Evolutionary conservation across 805 yeast species (phyloP).

Genomic region (Torulaspora quercuum): DNA sequence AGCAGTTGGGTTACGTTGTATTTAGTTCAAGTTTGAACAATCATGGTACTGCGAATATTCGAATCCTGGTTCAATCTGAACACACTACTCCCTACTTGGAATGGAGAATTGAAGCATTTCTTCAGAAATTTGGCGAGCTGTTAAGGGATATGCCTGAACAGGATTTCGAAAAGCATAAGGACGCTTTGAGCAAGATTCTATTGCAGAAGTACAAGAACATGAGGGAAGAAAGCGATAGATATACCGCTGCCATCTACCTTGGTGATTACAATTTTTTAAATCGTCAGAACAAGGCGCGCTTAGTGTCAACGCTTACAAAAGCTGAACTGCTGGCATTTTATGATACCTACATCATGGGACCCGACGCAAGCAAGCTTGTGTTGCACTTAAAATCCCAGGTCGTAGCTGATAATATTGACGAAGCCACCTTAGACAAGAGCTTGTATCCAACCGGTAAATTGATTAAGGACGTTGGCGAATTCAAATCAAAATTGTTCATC

Average conservation of each 20-base stretch:
- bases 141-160: constrained; percentile 53
- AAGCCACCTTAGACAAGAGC: constrained; percentile 24
- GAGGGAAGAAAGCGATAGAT: constrained; percentile 66
- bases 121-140: constrained; percentile 45
- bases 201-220: constrained; percentile 72
- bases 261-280: constrained; percentile 77
- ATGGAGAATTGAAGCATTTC: constrained; percentile 67
- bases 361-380: constrained; percentile 44
- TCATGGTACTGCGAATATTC: constrained; percentile 56
- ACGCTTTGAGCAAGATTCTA: constrained; percentile 62
- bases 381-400: constrained; percentile 59
- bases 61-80: constrained; percentile 82
- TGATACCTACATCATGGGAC: constrained; percentile 40
- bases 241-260: constrained; percentile 62
- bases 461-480: constrained; percentile 47
- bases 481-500: constrained; percentile 51
- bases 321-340: constrained; percentile 57
- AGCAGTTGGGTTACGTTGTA: constrained; percentile 93
- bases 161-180: constrained; percentile 66
- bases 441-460: constrained; percentile 49
- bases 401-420: constrained; percentile 27
- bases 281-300: constrained; percentile 53
- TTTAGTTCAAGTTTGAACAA: constrained; percentile 69
- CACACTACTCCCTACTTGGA: constrained; percentile 70
- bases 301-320: constrained; percentile 52